Base-by-base conservation (phyloP, 1,284 basidiomycete species). In the Puccinia coronata region DNA sequence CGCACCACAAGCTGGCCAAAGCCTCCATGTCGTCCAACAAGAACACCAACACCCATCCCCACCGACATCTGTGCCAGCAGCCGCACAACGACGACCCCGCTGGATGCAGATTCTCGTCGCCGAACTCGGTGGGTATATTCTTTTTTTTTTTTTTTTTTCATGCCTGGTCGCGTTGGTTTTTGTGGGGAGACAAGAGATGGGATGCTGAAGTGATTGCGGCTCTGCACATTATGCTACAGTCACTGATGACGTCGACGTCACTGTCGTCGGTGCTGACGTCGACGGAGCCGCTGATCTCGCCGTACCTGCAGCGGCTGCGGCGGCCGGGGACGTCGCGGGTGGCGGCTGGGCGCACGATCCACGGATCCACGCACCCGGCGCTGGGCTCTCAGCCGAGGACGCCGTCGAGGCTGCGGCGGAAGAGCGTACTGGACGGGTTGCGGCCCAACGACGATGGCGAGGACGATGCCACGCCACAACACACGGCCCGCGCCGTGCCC, bases 91-190 rank as follows among this genome's bases (percentile, higher is more conserved):
- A 63, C 2, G 9, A 16, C 34, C 39, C 4, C 59, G 18, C n/a
- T n/a, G n/a, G n/a, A n/a, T n/a, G n/a, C n/a, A n/a, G 34, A 34
- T 63, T 63, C 39, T 63, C 59, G n/a, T 63, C 59, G 2, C 59
- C 59, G 6, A 63, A 34, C 59, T 63, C 59, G 0, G 59, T 63
- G 14, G 28, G 59, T 59, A 4, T n/a, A 34, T 31, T 14, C 36
- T 59, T 34, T 18, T 61, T 36, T 34, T 9, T 61, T 31, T 31
- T 31, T 14, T 23, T 20, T 9, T 39, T 34, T 39, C 16, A 16
- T 2, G 6, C 25, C 9, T 5, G 34, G 34, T 6, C 34, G 4
- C 18, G 4, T 63, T 36, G 4, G 14, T 36, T 36, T n/a, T n/a
- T n/a, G n/a, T n/a, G n/a, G n/a, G n/a, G n/a, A n/a, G n/a, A n/a